Evolutionary conservation across 2,329 filamentous ascomycete genomes (phyloP).

Genomic region (Fusarium coicis): DNA sequence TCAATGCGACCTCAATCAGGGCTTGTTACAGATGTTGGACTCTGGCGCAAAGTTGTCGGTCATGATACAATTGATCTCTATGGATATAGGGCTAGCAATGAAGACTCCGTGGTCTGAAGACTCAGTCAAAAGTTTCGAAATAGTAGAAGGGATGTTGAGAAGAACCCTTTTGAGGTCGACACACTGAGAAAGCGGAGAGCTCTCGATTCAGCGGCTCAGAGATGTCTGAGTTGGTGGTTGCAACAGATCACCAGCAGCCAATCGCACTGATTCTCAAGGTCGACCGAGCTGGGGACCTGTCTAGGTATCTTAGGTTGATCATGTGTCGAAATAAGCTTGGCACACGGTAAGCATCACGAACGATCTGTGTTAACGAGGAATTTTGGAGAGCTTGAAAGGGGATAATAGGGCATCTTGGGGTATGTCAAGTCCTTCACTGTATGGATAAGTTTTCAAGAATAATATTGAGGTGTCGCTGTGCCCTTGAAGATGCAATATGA

Average conservation of each 20-base stretch:
- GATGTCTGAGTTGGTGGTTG: conserved; percentile 36
- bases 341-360: conserved; percentile 21
- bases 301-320: conserved; percentile 33
- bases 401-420: not conserved
- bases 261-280: conserved; percentile 33
- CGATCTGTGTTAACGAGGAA: not conserved
- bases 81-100: not conserved
- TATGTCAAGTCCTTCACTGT: not conserved
- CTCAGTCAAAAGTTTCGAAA: conserved; percentile 16
- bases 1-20: conserved; percentile 34
- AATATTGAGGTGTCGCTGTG: not conserved
- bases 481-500: not conserved
- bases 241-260: conserved; percentile 34
- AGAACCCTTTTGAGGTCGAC: conserved; percentile 12
- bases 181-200: conserved; percentile 18
- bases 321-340: conserved; percentile 34
- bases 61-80: conserved; percentile 6
- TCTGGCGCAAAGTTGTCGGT: conserved; percentile 31
- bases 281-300: conserved; percentile 34
- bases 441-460: not conserved
- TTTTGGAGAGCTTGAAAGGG: not conserved
- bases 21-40: conserved; percentile 15
- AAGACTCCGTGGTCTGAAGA: conserved; percentile 7
- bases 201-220: conserved; percentile 27
- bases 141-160: not conserved